A percentile compares a stretch with the other conserved stretches of the same genome.
Conservation (phyloP, 2,329 filamentous ascomycete genomes). For the Penicillium vulpinum region DNA sequence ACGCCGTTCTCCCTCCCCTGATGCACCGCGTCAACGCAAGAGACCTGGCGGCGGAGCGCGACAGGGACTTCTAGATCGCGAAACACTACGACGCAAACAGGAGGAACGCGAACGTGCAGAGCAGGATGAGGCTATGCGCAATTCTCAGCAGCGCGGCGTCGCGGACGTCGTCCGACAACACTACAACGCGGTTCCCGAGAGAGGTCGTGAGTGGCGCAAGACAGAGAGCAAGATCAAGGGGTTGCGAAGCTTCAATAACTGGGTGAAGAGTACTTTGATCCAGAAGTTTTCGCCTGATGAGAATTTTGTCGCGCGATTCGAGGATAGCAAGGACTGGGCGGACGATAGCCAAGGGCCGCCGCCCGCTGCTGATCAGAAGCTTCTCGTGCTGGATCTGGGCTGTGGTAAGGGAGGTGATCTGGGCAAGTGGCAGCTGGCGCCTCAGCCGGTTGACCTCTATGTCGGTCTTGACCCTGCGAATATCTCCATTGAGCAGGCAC, state of each 20-base stretch:
- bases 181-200: conserved; percentile 93
- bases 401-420: conserved; percentile 96
- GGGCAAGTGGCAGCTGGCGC: conserved; percentile 92
- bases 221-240: conserved; percentile 96
- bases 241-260: conserved; percentile 93
- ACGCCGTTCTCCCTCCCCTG: conserved; percentile 45
- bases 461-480: conserved; percentile 93
- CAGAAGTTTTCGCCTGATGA: conserved; percentile 91
- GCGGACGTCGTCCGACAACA: conserved; percentile 88
- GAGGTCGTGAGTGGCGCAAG: conserved; percentile 90
- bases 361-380: conserved; percentile 50
- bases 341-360: conserved; percentile 37
- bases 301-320: conserved; percentile 60
- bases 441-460: conserved; percentile 87
- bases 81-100: conserved; percentile 44
- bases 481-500: conserved; percentile 85
- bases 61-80: conserved; percentile 39
- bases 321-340: conserved; percentile 48
- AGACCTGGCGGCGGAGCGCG: conserved; percentile 49
- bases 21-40: conserved; percentile 45
- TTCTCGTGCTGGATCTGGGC: conserved; percentile 88
- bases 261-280: conserved; percentile 96
- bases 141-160: conserved; percentile 56
- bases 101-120: conserved; percentile 47
- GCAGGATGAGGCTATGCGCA: conserved; percentile 39